Conservation (phyloP, 345 rosid genomes). For the Syzygium aromaticum region DNA sequence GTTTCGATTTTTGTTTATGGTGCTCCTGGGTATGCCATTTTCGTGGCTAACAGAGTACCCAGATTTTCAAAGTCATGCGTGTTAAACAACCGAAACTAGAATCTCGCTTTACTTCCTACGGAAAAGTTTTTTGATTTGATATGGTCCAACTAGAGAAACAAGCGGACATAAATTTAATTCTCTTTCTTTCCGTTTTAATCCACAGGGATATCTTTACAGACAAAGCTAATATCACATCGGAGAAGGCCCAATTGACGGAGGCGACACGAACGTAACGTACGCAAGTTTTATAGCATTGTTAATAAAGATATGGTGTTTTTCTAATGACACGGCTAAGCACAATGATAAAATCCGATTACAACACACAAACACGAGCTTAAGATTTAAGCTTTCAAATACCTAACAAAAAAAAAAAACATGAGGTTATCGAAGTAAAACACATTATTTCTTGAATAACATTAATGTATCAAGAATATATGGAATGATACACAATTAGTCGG, state of each 20-base stretch:
- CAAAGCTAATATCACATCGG: neutral
- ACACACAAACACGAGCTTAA: rapidly evolving
- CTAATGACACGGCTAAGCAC: neutral
- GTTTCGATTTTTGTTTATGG: no score
- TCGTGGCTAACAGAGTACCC: no score
- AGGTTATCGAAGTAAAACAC: neutral
- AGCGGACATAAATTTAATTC: no score
- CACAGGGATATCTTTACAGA: neutral
- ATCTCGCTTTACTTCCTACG: no score
- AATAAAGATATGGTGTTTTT: neutral
- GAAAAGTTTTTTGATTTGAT: no score
- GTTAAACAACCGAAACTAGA: no score
- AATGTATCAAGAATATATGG: neutral
- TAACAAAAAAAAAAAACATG: neutral
- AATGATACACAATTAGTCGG: neutral
- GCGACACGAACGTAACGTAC: rapidly evolving
- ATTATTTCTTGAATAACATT: neutral
- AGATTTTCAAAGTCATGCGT: no score
- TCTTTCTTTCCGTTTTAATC: neutral
- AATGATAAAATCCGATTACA: no score
- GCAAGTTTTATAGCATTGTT: neutral
- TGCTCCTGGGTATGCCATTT: no score
- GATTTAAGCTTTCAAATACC: neutral
- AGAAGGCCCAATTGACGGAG: rapidly evolving
- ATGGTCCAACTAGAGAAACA: no score